Evolutionary conservation across 2,329 filamentous ascomycete species (phyloP), one percentile per base, ranked within the genome.

Genomic region (Stachybotrys echinatus): DNA sequence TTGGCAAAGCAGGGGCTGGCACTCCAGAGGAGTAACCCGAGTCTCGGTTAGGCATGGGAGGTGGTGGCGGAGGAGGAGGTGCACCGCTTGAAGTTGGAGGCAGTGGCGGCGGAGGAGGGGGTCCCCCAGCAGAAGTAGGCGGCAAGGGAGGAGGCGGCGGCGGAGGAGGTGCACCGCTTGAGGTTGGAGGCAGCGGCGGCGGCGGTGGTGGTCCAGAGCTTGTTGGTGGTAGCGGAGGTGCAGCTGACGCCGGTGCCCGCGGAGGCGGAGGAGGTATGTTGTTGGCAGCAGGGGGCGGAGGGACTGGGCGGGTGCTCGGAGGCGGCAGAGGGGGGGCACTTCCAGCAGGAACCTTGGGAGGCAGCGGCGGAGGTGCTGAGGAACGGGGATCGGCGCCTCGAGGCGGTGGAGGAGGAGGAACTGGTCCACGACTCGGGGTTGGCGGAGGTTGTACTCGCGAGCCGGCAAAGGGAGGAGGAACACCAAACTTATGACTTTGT

Each of bases 381-480:
- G 64, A 63, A 31, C 66, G 67, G 3, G 62, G 62, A 19, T 66
- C 54, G 65, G 58, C 51, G 62, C 67, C 61, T 53, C 72, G 65
- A 31, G 74, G 75, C 17, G 85, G 81, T 3, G 83, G 87, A 10
- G 88, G 87, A 27, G 88, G 88, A 53, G 89, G 89, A 18, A 85
- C 82, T 37, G 84, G 75, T 23, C 81, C 83, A 56, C 88, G 83
- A 64, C 78, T 84, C 37, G 88, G 88, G 21, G 89, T 85, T 46
- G 87, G 84, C n/a, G 89, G 88, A 38, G 88, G 85, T 12, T 12
- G 20, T n/a, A 75, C 75, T 42, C 81, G 81, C 59, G 85, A 82
- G 43, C 87, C 86, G 45, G 79, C 63, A 61, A 95, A 95, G 3
- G 89, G 83, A 6, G 92, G 91, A 49, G 92, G 90, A 6, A 95